Evolutionary conservation across 805 yeast genomes (phyloP).

Genomic region (Zygotorulaspora florentina): DNA sequence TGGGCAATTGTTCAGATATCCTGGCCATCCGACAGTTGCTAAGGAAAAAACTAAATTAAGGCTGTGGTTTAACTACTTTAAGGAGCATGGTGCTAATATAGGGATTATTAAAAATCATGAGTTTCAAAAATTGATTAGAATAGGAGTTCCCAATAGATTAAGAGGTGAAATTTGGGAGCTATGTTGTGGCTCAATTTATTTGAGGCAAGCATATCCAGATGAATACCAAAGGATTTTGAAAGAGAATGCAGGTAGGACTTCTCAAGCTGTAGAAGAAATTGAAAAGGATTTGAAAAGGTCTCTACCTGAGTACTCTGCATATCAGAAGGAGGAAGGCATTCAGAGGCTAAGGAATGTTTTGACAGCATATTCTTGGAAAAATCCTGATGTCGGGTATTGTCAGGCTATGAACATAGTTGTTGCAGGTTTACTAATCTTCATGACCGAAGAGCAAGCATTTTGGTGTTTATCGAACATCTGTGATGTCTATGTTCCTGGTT

Average conservation of each 20-base stretch:
- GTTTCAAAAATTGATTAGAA: constrained; percentile 78
- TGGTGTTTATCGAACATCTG: constrained; percentile 84
- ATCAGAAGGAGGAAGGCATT: constrained; percentile 83
- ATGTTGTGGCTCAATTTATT: constrained; percentile 78
- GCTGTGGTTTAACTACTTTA: constrained; percentile 89
- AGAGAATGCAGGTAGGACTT: constrained; percentile 57
- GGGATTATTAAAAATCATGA: constrained; percentile 68
- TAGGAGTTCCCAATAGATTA: constrained; percentile 89
- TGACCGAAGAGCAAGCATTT: constrained; percentile 96
- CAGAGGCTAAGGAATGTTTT: constrained; percentile 78
- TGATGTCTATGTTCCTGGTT: constrained; percentile 87
- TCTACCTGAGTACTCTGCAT: constrained; percentile 92
- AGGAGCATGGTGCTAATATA: constrained; percentile 78
- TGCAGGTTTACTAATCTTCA: constrained; percentile 73
- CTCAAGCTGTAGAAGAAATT: constrained; percentile 91
- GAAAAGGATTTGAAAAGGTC: constrained; percentile 94
- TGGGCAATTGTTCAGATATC: constrained; percentile 79
- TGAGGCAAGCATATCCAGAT: constrained; percentile 57
- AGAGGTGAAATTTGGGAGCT: constrained; percentile 97
- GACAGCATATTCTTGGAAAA: constrained; percentile 93
- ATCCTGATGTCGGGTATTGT: constrained; percentile 96
- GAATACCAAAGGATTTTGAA: constrained; percentile 56
- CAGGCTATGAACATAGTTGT: constrained; percentile 97
- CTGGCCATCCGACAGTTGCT: constrained; percentile 76
- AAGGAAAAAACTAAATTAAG: constrained; percentile 84